Percentiles rank a stretch among this genome's conserved stretches.
Conservation (phyloP, 2,329 filamentous ascomycete species). For the Sclerotinia sclerotiorum region DNA sequence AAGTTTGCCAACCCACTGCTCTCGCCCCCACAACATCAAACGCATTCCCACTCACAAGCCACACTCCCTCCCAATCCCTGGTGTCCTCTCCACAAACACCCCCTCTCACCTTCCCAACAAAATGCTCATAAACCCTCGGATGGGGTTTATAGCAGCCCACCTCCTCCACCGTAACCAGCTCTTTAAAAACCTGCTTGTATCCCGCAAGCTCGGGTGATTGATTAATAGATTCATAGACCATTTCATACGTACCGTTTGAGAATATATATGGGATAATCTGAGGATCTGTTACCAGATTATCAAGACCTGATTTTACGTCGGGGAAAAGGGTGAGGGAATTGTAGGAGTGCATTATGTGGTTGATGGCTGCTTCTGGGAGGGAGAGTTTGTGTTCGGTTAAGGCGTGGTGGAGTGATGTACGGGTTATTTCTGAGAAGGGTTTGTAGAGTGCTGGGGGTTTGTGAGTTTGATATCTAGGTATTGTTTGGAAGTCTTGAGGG, state of each 20-base stretch:
- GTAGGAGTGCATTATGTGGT: slow-evolving; percentile 61
- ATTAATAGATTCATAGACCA: slow-evolving; percentile 61
- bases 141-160: slow-evolving; percentile 64
- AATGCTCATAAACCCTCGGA: slow-evolving; percentile 58
- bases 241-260: slow-evolving; percentile 65
- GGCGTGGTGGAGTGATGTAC: slow-evolving; percentile 61
- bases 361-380: slow-evolving; percentile 47
- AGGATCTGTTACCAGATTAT: slow-evolving; percentile 44
- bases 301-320: slow-evolving; percentile 58
- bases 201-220: slow-evolving; percentile 56
- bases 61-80: too few relatives aligned
- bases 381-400: slow-evolving; percentile 55
- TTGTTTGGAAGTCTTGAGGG: background rate
- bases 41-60: too few relatives aligned
- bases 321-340: slow-evolving; percentile 63
- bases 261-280: slow-evolving; percentile 58
- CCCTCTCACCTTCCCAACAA: slow-evolving; percentile 34
- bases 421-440: slow-evolving; percentile 63
- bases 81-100: slow-evolving; percentile 40
- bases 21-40: too few relatives aligned
- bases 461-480: too few relatives aligned
- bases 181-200: slow-evolving; percentile 49
- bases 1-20: too few relatives aligned
- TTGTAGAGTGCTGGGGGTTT: slow-evolving; percentile 54
- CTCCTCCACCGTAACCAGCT: slow-evolving; percentile 62